Percentiles rank a stretch among this genome's conserved stretches.
Evolutionary conservation across 495 filamentous ascomycete genomes (phyloP).

Genomic region (Penicillium alfredii): DNA sequence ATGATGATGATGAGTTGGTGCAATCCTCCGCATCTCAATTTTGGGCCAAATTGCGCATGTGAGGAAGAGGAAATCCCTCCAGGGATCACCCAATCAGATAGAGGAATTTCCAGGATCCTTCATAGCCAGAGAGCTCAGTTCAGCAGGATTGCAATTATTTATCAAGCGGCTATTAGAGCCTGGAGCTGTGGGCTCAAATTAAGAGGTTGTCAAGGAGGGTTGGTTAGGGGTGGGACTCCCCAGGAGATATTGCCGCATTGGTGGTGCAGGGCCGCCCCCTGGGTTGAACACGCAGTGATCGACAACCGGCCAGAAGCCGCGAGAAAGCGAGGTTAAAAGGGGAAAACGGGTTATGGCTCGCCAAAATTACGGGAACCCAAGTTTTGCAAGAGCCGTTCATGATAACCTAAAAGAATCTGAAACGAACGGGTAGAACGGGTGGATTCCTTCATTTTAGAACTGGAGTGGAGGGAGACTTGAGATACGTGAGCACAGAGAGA

Average conservation of each 20-base stretch:
- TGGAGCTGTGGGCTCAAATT: too few species aligned
- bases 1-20: too few species aligned
- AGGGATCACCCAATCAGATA: too few species aligned
- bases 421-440: slow-evolving; percentile 6
- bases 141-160: too few species aligned
- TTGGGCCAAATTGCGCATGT: too few species aligned
- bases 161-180: too few species aligned
- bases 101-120: too few species aligned
- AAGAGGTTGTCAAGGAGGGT: too few species aligned
- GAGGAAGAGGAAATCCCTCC: too few species aligned
- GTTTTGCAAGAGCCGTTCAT: slow-evolving; percentile 1
- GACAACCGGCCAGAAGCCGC: slow-evolving; percentile 1
- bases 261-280: slow-evolving; percentile 10
- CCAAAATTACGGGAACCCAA: neutral
- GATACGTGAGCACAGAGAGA: neutral
- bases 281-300: slow-evolving; percentile 7
- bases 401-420: slow-evolving; percentile 7
- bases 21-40: too few species aligned
- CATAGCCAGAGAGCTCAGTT: too few species aligned
- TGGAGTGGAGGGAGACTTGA: neutral
- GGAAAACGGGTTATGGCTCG: neutral
- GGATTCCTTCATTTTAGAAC: neutral
- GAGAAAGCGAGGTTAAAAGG: slow-evolving; percentile 1
- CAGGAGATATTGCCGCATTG: slow-evolving; percentile 7
- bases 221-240: too few species aligned